Evolutionary conservation across 2,329 filamentous ascomycete genomes (phyloP).

Genomic region (Alternaria sp.): DNA sequence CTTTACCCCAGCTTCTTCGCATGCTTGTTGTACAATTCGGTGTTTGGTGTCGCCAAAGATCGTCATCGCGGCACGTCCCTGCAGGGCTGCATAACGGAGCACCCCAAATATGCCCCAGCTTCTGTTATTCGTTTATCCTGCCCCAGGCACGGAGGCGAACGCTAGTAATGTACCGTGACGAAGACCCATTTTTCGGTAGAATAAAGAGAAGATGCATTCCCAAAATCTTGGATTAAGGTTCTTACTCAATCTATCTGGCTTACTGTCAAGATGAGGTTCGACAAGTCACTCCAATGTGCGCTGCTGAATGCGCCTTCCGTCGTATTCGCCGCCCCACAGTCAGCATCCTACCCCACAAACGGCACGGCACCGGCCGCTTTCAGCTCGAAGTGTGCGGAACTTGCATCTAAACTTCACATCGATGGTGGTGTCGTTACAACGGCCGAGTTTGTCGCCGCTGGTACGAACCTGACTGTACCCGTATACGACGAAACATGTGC

Average conservation of each 20-base stretch:
- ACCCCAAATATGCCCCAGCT: neutral
- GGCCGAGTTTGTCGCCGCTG: slow-evolving; percentile 48
- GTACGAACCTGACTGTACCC: slow-evolving; percentile 49
- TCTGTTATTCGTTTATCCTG: slow-evolving; percentile 1
- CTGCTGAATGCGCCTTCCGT: slow-evolving; percentile 17
- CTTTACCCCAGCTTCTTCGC: slow-evolving; percentile 1
- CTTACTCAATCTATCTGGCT: neutral
- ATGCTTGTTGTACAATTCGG: neutral
- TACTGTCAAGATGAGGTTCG: slow-evolving; percentile 25
- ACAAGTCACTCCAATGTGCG: slow-evolving; percentile 16
- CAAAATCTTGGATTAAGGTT: neutral
- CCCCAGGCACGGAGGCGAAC: neutral
- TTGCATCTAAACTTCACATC: slow-evolving; percentile 41
- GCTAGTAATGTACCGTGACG: neutral
- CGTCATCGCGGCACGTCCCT: slow-evolving; percentile 1
- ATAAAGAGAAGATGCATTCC: slow-evolving; percentile 1
- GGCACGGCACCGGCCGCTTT: slow-evolving; percentile 19
- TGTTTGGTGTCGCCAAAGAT: neutral
- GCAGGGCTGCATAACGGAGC: neutral
- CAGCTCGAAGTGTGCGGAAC: slow-evolving; percentile 29
- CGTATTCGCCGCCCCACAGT: slow-evolving; percentile 7
- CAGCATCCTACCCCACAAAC: neutral
- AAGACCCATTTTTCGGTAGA: neutral
- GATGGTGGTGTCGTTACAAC: slow-evolving; percentile 49
- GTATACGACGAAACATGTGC: slow-evolving; percentile 51